Conservation (phyloP, 192 early-diverging fungal genomes). For the Backusella sp. region DNA sequence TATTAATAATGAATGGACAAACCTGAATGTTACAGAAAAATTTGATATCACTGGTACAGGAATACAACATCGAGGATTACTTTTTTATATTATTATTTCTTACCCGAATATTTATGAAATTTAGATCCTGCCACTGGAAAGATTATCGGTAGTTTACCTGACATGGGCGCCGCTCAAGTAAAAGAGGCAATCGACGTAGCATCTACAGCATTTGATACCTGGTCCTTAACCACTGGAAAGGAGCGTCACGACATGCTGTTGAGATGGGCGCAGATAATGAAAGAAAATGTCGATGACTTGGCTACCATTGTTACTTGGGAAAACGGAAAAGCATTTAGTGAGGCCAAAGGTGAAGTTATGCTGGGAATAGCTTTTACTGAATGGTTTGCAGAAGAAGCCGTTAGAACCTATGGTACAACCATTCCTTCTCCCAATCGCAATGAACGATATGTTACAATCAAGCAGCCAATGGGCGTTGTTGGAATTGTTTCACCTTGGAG, state of each 20-base stretch:
- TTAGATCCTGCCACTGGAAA: constrained; percentile 61
- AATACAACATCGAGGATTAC: neutral
- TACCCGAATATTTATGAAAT: neutral
- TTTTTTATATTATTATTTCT: neutral
- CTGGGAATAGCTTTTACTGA: constrained; percentile 72
- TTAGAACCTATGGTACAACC: constrained; percentile 72
- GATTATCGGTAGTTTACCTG: constrained; percentile 56
- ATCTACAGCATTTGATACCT: constrained; percentile 49
- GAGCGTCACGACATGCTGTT: constrained; percentile 56
- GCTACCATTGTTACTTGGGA: constrained; percentile 83
- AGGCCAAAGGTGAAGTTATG: constrained; percentile 57
- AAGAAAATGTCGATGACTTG: constrained; percentile 69
- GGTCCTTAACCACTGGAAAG: constrained; percentile 62
- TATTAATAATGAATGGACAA: constrained; percentile 59
- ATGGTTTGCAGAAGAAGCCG: constrained; percentile 88
- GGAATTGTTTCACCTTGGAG: constrained; percentile 75
- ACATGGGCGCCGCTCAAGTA: constrained; percentile 60
- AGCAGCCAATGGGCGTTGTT: constrained; percentile 78
- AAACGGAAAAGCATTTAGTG: constrained; percentile 68
- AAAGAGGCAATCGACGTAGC: constrained; percentile 56
- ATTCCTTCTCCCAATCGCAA: constrained; percentile 58
- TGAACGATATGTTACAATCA: constrained; percentile 64
- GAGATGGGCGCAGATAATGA: constrained; percentile 61
- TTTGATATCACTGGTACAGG: constrained; percentile 54
- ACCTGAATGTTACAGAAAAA: constrained; percentile 35